Conservation (phyloP, 768 basidiomycete species). For the Multifurca ochricompacta region DNA sequence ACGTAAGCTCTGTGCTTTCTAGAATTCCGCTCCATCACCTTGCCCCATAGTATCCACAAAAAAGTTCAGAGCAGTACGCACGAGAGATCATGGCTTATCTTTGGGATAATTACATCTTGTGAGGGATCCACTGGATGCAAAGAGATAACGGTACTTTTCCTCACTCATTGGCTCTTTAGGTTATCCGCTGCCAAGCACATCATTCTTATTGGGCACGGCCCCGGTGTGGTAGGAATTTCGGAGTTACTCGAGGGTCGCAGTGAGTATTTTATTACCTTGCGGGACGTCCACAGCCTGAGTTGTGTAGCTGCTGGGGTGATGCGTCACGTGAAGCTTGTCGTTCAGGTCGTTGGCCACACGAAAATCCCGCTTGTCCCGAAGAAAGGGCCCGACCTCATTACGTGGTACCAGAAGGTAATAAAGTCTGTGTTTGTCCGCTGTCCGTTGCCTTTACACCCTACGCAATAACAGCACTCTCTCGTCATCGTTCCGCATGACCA, state of each 20-base stretch:
- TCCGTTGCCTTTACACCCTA: constrained; percentile 1
- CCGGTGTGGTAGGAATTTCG: constrained; percentile 70
- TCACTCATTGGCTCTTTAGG: constrained; percentile 32
- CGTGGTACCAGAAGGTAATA: constrained; percentile 68
- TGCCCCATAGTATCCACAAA: constrained; percentile 14
- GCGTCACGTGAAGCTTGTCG: constrained; percentile 26
- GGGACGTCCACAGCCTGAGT: not conserved
- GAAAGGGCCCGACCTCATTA: constrained; percentile 11
- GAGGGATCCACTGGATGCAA: not conserved
- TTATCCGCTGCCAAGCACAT: constrained; percentile 66
- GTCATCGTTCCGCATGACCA: constrained; percentile 64
- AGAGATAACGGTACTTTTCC: not conserved
- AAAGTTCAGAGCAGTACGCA: constrained; percentile 31
- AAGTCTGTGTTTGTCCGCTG: not conserved
- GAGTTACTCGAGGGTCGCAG: constrained; percentile 66
- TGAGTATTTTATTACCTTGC: constrained; percentile 30
- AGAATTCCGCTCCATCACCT: not conserved
- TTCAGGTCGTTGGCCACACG: constrained; percentile 20
- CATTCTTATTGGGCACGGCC: constrained; percentile 81
- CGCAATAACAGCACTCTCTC: constrained; percentile 54
- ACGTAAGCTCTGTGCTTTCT: constrained; percentile 8
- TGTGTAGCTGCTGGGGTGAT: constrained; percentile 43
- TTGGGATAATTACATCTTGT: constrained; percentile 98
- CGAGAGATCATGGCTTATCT: constrained; percentile 68
- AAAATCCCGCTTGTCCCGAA: constrained; percentile 20